Conservation (phyloP, 2,329 filamentous ascomycete species). For the Cladosporium sp. region DNA sequence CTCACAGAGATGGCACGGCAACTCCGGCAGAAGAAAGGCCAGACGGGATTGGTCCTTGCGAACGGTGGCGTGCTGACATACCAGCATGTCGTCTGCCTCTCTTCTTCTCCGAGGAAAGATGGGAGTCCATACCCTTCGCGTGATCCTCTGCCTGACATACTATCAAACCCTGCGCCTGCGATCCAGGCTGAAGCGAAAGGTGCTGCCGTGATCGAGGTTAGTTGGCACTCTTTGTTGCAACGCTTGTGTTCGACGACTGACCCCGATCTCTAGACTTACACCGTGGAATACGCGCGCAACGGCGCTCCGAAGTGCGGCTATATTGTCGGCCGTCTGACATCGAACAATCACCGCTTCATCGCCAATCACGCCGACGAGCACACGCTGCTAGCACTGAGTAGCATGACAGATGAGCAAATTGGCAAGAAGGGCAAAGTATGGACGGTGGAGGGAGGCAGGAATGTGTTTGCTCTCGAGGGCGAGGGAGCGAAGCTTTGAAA, state of each 20-base stretch:
- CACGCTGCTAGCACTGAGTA: conserved; percentile 43
- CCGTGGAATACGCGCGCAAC: conserved; percentile 50
- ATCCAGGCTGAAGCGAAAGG: conserved; percentile 43
- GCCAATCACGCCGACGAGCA: conserved; percentile 50
- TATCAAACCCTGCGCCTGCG: conserved; percentile 32
- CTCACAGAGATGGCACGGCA: conserved; percentile 52
- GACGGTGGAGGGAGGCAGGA: conserved; percentile 2
- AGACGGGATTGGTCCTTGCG: conserved; percentile 54
- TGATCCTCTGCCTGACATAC: conserved; percentile 34
- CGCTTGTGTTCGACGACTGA: neutral
- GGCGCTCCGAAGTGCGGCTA: conserved; percentile 44
- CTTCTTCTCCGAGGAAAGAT: conserved; percentile 37
- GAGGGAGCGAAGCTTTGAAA: conserved; percentile 15
- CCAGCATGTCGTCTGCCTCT: conserved; percentile 57
- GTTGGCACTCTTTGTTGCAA: conserved; percentile 12
- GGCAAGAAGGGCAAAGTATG: conserved; percentile 27
- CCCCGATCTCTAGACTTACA: conserved; percentile 48
- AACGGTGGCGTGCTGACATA: conserved; percentile 62
- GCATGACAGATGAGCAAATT: conserved; percentile 41
- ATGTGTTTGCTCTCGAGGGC: conserved; percentile 15
- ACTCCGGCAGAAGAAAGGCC: conserved; percentile 41
- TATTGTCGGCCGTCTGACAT: conserved; percentile 48
- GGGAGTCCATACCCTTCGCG: conserved; percentile 41
- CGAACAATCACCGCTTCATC: conserved; percentile 45
- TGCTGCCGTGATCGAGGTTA: conserved; percentile 49